phyloP scores from a whole-genome alignment of 306 rosid species.

The Castanopsis chinensis region DNA sequence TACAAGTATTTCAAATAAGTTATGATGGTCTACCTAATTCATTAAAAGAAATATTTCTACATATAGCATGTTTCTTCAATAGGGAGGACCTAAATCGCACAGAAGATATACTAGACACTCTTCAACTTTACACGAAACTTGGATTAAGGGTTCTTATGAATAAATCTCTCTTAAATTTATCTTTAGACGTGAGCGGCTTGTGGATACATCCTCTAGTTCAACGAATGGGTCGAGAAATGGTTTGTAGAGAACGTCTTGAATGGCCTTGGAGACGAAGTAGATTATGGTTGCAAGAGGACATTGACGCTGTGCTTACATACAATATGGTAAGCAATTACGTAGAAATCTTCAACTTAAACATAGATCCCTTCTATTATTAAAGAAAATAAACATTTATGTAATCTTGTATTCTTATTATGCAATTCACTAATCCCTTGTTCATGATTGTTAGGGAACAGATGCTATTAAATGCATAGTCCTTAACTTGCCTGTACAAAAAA shows the following conservation, averaged over 20 bases:
- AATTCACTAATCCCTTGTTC: not conserved
- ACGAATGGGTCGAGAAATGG: conserved; percentile 28
- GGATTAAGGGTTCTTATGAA: conserved; percentile 10
- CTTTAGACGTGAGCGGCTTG: not conserved
- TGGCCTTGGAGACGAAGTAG: conserved; percentile 29
- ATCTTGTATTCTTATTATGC: not conserved
- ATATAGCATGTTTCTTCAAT: no score
- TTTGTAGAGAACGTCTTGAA: conserved; percentile 7
- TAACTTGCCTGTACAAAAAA: no score
- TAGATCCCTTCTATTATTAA: no score
- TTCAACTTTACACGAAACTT: not conserved
- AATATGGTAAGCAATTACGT: not conserved
- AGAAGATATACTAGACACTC: no score
- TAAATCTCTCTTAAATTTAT: conserved; percentile 20
- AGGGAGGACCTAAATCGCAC: no score
- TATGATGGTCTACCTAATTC: no score
- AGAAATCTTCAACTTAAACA: no score
- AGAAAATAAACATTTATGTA: no score
- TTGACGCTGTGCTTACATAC: not conserved
- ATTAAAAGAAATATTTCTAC: no score
- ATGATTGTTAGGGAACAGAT: conserved; percentile 18
- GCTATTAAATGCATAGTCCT: conserved; percentile 13
- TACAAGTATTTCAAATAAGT: conserved; percentile 2
- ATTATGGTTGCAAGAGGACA: conserved; percentile 14
- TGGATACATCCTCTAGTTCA: conserved; percentile 35